A percentile compares a stretch with the other conserved stretches of the same genome.
phyloP scores from a whole-genome alignment of 345 rosid species.

The Hypericum perforatum region DNA sequence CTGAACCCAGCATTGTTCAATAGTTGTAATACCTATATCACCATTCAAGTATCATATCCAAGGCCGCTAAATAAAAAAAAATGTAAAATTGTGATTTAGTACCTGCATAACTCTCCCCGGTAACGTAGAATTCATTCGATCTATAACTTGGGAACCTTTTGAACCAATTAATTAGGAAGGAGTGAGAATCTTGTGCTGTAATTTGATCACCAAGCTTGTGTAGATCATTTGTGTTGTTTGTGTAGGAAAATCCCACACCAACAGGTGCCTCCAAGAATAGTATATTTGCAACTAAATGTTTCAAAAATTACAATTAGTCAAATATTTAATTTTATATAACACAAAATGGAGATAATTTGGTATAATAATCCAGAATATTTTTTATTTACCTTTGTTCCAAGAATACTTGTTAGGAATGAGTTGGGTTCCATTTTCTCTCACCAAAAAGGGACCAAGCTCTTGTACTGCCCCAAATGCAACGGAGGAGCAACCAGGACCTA shows the following conservation, averaged over 20 bases:
- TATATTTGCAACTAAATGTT: constrained; percentile 16
- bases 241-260: constrained; percentile 18
- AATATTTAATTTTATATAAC: not conserved
- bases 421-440: not conserved
- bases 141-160: constrained; percentile 25
- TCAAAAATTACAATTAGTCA: not conserved
- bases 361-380: too few species aligned
- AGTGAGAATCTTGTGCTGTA: constrained; percentile 20
- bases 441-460: constrained; percentile 1
- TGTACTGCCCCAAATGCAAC: constrained; percentile 2
- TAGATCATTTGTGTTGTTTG: constrained; percentile 1
- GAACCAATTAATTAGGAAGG: constrained; percentile 25
- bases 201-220: constrained; percentile 1
- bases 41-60: too few species aligned
- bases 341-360: not conserved
- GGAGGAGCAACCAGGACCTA: constrained; percentile 2
- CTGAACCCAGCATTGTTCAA: too few species aligned
- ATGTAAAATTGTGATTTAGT: not conserved
- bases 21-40: too few species aligned
- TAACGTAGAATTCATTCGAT: constrained; percentile 17
- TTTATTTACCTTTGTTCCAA: constrained; percentile 4
- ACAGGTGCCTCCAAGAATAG: constrained; percentile 18
- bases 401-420: not conserved
- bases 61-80: too few species aligned
- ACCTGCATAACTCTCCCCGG: constrained; percentile 30